Percentiles rank a stretch among this genome's conserved stretches.
These are phyloP conservation scores for Adiantum capillusveneris DNA, from an alignment of 75 land plant species.

Conservation along the genomic window DNA sequence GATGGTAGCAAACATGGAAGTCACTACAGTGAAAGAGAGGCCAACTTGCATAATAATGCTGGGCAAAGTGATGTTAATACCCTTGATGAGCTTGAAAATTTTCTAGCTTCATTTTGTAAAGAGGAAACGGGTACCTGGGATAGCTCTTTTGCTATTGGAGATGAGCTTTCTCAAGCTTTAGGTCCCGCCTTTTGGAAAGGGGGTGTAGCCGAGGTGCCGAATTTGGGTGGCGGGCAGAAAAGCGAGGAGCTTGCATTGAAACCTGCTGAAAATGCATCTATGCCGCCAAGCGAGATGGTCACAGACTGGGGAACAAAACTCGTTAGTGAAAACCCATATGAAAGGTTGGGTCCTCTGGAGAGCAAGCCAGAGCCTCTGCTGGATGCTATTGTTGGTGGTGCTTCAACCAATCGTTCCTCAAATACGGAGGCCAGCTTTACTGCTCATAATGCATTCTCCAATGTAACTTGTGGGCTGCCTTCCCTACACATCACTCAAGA, in stretches of 20 bases:
- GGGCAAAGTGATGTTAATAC: no score
- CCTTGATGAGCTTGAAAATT: no score
- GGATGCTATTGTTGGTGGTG: conserved; percentile 62
- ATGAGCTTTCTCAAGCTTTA: conserved; percentile 45
- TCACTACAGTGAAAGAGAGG: no score
- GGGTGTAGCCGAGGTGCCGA: conserved; percentile 12
- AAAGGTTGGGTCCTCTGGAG: conserved; percentile 9
- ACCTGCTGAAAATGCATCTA: neutral
- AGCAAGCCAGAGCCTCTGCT: conserved; percentile 37
- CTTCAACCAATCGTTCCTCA: conserved; percentile 1
- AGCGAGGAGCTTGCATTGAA: no score
- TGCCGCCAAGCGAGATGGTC: neutral
- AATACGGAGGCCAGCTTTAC: conserved; percentile 18
- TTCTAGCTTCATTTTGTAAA: no score
- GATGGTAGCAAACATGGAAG: no score
- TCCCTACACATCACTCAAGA: neutral
- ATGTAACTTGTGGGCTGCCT: neutral
- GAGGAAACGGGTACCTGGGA: neutral
- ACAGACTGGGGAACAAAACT: neutral
- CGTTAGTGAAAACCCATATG: conserved; percentile 4
- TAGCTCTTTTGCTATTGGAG: conserved; percentile 15
- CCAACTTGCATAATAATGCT: no score
- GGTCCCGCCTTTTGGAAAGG: conserved; percentile 16
- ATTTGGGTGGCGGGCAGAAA: conserved; percentile 4
- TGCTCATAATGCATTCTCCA: conserved; percentile 6